A percentile compares a stretch with the other conserved stretches of the same genome.
These are phyloP conservation scores for Voacanga thouarsii DNA, from an alignment of 257 asterid species.

Conservation along the genomic window DNA sequence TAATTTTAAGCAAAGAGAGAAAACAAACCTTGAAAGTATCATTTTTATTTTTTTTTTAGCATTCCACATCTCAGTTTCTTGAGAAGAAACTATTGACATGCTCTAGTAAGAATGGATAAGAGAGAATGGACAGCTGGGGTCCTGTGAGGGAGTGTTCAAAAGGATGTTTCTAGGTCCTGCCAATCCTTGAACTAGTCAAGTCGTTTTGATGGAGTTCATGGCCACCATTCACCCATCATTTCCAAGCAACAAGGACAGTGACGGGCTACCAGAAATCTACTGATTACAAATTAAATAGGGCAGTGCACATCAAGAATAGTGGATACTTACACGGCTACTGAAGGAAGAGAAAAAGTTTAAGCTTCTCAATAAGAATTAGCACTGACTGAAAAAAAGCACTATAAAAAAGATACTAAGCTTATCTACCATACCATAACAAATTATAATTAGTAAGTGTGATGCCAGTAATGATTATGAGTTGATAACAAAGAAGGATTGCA, in stretches of 20 bases:
- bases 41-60: too few species aligned
- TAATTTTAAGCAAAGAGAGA: not conserved
- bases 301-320: not conserved
- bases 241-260: not conserved
- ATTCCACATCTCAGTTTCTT: not conserved
- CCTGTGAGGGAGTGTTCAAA: too few species aligned
- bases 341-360: conserved; percentile 13
- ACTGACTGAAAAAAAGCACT: not conserved
- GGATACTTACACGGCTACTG: conserved; percentile 6
- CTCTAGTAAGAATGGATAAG: not conserved
- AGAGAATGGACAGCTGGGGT: not conserved
- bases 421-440: conserved; percentile 1
- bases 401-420: conserved; percentile 1
- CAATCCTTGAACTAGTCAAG: not conserved
- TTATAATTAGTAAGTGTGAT: conserved; percentile 12
- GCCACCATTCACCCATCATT: not conserved
- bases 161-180: not conserved
- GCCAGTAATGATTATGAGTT: conserved; percentile 17
- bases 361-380: conserved; percentile 18
- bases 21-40: not conserved
- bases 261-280: not conserved
- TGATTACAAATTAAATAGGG: conserved; percentile 5
- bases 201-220: not conserved
- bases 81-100: not conserved
- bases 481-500: not conserved